Evolutionary conservation across 169 alveolate genomes (phyloP), one percentile per base, ranked within the genome.

Genomic region (Cystoisospora suis): DNA sequence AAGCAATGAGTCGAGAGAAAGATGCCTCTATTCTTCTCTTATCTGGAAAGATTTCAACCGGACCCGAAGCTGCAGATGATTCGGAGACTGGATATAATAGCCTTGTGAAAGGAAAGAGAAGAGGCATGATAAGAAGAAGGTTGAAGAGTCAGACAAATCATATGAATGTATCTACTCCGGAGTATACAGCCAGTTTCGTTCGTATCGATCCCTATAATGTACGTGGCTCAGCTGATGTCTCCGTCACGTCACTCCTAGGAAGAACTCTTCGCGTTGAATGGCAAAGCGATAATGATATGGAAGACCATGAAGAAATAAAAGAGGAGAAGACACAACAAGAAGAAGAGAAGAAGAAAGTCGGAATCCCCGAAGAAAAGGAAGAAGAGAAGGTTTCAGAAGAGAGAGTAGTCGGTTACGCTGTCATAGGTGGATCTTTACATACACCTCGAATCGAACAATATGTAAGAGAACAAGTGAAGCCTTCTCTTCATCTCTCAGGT

Each of bases 221-320:
- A 29, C 83, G 53, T 5, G 83, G 83, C 17, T 38, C 4, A 32
- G 83, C 83, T 0, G 56, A 34, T 15, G 32, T 40, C 17, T 38
- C 83, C 83, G 1, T 72, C 47, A 72, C 83, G 4, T 29, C 83
- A 3, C 83, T 72, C 34, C 53, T 72, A 29, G 83, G 83, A 46
- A n/a, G 83, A 34, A 32, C 56, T 34, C 40, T 72, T 3, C 27
- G 17, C 56, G 83, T 38, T 9, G 58, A 72, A 34, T 72, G 83
- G 83, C 65, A 53, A 36, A 36, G 75, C 75, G 75, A 20, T 59
- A 20, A 9, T 4, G 75, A 59, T 29, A 29, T 15, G 29, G 32
- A 15, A 59, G 29, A 5, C 42, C 23, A 29, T 29, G 75, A 59
- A 9, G 29, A 59, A 36, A 59, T 4, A 29, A 15, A 29, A 59